These are phyloP conservation scores for Alternaria sp. DNA, from an alignment of 2,329 filamentous ascomycete genomes.

Conservation along the genomic window DNA sequence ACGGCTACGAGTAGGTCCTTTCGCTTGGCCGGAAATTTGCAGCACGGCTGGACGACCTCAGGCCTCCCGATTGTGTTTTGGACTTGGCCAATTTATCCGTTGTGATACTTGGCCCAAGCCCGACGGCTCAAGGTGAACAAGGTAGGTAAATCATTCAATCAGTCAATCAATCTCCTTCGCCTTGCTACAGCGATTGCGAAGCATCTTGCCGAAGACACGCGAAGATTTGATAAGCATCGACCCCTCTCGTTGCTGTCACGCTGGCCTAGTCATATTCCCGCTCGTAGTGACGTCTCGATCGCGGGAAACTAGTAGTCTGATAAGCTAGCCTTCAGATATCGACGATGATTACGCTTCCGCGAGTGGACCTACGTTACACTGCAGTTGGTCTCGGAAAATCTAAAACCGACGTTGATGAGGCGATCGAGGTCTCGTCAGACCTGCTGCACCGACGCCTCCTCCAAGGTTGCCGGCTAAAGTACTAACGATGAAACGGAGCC, in stretches of 20 bases:
- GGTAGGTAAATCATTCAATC: background rate
- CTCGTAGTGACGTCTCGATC: background rate
- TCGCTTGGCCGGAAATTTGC: constrained; percentile 2
- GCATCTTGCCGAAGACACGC: background rate
- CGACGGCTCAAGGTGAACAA: background rate
- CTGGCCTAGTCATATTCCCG: background rate
- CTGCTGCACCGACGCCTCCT: constrained; percentile 3
- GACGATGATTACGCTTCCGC: background rate
- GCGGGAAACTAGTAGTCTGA: background rate
- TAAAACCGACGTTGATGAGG: constrained; percentile 9
- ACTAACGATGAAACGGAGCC: constrained; percentile 4
- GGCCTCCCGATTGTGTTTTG: background rate
- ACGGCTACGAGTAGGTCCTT: background rate
- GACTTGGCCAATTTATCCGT: background rate
- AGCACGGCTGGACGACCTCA: background rate
- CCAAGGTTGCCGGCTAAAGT: constrained; percentile 16
- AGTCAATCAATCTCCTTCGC: background rate
- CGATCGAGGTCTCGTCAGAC: constrained; percentile 3
- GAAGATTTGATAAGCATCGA: constrained; percentile 2
- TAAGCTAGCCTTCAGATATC: constrained; percentile 1
- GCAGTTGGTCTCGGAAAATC: constrained; percentile 14
- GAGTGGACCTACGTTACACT: constrained; percentile 14
- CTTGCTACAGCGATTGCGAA: background rate
- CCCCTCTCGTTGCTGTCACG: background rate
- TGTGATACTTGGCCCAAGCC: background rate